Evolutionary conservation across 2,329 filamentous ascomycete genomes (phyloP).

Genomic region (Fusarium sp.): DNA sequence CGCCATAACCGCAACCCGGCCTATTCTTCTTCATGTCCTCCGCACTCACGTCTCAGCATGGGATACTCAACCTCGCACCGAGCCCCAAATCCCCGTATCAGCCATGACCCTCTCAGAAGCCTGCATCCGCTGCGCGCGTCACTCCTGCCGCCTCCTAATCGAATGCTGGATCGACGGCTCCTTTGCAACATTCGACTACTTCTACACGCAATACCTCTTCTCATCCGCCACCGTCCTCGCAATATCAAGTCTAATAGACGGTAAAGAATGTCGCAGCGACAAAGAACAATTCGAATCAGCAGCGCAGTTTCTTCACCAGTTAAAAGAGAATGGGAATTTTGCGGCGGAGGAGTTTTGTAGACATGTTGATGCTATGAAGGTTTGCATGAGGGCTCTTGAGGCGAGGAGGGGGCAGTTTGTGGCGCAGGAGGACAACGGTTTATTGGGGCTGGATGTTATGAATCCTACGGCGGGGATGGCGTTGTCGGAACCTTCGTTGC

Average conservation of each 20-base stretch:
- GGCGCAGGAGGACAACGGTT: not conserved
- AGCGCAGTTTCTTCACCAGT: slow-evolving; percentile 53
- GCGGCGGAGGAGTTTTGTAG: slow-evolving; percentile 56
- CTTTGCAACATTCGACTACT: slow-evolving; percentile 61
- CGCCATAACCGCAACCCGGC: slow-evolving; percentile 52
- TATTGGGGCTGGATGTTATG: slow-evolving; percentile 39
- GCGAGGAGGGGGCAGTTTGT: slow-evolving; percentile 35
- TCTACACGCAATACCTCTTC: slow-evolving; percentile 61
- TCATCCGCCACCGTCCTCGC: slow-evolving; percentile 59
- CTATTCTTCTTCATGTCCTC: slow-evolving; percentile 52
- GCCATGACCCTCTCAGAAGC: slow-evolving; percentile 57
- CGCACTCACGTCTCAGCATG: slow-evolving; percentile 47
- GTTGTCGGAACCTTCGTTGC: slow-evolving; percentile 52
- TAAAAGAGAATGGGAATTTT: slow-evolving; percentile 56
- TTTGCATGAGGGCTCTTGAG: slow-evolving; percentile 41
- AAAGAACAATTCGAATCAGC: slow-evolving; percentile 56
- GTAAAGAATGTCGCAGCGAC: slow-evolving; percentile 51
- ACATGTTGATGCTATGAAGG: slow-evolving; percentile 55
- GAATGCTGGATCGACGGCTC: slow-evolving; percentile 61
- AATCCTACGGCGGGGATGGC: slow-evolving; percentile 52
- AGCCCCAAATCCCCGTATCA: slow-evolving; percentile 47
- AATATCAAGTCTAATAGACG: slow-evolving; percentile 55
- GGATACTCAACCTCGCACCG: slow-evolving; percentile 34
- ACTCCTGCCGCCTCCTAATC: slow-evolving; percentile 57
- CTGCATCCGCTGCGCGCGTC: slow-evolving; percentile 59